These are phyloP conservation scores for Diaporthe eres DNA, from an alignment of 2,329 filamentous ascomycete genomes.

Conservation along the genomic window DNA sequence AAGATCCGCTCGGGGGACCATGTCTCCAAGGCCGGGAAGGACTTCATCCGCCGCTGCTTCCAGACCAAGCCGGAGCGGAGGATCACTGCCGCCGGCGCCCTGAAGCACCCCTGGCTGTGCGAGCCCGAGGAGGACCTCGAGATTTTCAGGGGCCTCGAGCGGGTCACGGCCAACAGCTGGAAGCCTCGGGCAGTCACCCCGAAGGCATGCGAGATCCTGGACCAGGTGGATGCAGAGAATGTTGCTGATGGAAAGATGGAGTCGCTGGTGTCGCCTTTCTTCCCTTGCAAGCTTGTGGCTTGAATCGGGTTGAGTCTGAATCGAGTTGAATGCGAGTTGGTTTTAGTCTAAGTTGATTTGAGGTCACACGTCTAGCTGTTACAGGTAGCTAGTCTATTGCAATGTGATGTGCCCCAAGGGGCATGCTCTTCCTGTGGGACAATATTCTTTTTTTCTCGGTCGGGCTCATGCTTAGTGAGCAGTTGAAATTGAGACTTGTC, in stretches of 20 bases:
- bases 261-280: conserved; percentile 12
- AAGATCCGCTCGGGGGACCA: conserved; percentile 35
- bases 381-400: conserved; percentile 15
- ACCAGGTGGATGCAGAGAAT: not conserved
- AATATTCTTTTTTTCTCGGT: not conserved
- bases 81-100: conserved; percentile 51
- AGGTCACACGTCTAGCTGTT: not conserved
- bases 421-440: not conserved
- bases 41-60: conserved; percentile 55
- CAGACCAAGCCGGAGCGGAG: conserved; percentile 49
- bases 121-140: conserved; percentile 33
- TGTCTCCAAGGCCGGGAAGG: conserved; percentile 44
- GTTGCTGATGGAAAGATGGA: not conserved
- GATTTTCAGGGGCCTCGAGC: conserved; percentile 41
- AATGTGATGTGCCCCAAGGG: not conserved
- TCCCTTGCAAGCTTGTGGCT: conserved; percentile 8
- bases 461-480: not conserved
- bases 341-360: not conserved
- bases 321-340: not conserved
- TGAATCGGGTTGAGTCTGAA: not conserved
- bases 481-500: not conserved
- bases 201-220: not conserved
- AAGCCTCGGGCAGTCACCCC: conserved; percentile 29
- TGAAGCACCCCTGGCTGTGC: conserved; percentile 55
- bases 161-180: conserved; percentile 41